Evolutionary conservation across 495 filamentous ascomycete species (phyloP), one percentile per base, ranked within the genome.

Genomic region (Penicillium verhagenii): DNA sequence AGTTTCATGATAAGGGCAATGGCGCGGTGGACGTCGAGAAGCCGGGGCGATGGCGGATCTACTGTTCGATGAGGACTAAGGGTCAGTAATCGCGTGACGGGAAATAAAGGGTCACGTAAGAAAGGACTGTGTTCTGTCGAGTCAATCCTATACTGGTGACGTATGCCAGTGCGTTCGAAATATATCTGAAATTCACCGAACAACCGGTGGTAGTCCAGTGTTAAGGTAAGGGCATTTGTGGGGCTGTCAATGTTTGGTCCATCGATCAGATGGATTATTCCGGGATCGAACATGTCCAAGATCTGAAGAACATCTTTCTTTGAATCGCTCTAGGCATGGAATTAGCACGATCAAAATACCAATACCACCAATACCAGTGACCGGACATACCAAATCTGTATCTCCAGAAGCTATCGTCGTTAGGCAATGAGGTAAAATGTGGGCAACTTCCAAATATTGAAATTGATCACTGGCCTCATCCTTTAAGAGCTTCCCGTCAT

Each of bases 1-100:
- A 72, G 57, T 31, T 68, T 63, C 39, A 74, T 52, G 42, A 74
- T 74, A 47, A 43, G 53, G 16, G 61, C 58, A 50, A 70, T 69
- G 20, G 68, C 71, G 54, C 63, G 54, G 53, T 74, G 69, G 37
- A 74, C 47, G 25, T 38, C 50, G n/a, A 71, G 68, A 29, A 71
- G 69, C 47, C 60, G 54, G 59, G 31, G 42, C 48, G 54, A 59
- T 18, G 66, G 71, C 14, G 58, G 57, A 51, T 70, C 55, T 23
- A 70, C 58, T 7, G 63, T 68, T 38, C 33, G 54, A n/a, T n/a
- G n/a, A n/a, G 54, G 67, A 51, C 63, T 65, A 18, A 64, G 53
- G 33, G 53, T 58, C n/a, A 71, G 57, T 23, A 39, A 55, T 11
- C 63, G 66, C 43, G 53, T 61, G 29, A 67, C 56, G 23, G 61